Evolutionary conservation across 495 filamentous ascomycete species (phyloP).

Genomic region (Aspergillus campestris): DNA sequence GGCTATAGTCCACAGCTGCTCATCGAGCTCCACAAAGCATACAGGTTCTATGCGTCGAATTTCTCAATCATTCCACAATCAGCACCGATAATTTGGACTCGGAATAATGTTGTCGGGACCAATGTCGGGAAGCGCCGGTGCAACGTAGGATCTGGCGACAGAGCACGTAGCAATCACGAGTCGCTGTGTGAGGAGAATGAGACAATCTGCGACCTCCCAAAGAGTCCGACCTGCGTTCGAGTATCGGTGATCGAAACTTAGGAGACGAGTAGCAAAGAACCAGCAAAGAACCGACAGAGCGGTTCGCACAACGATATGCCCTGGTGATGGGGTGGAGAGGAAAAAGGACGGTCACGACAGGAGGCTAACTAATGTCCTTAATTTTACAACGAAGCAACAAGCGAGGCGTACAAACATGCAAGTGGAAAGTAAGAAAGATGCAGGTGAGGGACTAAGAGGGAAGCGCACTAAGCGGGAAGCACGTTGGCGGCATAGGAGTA

Average conservation of each 20-base stretch:
- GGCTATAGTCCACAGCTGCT: too few species aligned
- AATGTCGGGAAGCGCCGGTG: too few species aligned
- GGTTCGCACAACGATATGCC: slow-evolving; percentile 9
- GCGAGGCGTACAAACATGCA: slow-evolving; percentile 11
- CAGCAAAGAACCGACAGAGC: slow-evolving; percentile 1
- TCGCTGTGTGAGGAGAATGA: too few species aligned
- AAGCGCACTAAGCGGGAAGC: slow-evolving; percentile 7
- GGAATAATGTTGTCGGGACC: too few species aligned
- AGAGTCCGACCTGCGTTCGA: neutral
- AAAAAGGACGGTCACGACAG: slow-evolving; percentile 1
- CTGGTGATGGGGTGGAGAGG: neutral
- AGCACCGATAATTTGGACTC: too few species aligned
- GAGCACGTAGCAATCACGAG: too few species aligned
- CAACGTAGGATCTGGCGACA: neutral
- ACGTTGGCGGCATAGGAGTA: slow-evolving; percentile 6
- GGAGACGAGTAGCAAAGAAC: neutral
- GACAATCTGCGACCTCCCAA: too few species aligned
- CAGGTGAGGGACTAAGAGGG: slow-evolving; percentile 2
- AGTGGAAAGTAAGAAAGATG: slow-evolving; percentile 11
- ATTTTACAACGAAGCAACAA: slow-evolving; percentile 4
- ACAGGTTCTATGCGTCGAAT: too few species aligned
- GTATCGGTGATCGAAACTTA: neutral
- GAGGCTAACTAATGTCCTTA: neutral
- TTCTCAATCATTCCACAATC: too few species aligned
- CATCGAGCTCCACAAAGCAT: too few species aligned